These are phyloP conservation scores for Candida golubevii DNA, from an alignment of 805 yeast species.

Conservation along the genomic window DNA sequence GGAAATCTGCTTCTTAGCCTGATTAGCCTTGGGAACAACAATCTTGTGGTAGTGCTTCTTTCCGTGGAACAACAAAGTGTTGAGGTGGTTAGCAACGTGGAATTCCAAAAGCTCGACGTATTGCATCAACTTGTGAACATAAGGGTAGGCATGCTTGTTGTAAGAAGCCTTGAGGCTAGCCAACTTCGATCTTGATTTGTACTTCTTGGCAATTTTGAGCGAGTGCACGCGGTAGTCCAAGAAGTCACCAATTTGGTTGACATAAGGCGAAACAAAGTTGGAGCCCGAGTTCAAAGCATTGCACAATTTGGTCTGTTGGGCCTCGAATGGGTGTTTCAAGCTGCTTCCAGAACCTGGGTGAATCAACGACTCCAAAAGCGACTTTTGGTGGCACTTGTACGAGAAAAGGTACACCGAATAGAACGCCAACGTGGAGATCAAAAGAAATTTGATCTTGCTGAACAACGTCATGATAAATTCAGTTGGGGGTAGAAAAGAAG, in stretches of 20 bases:
- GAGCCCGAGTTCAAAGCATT: constrained; percentile 28
- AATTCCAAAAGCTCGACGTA: constrained; percentile 32
- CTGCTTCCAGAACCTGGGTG: constrained; percentile 23
- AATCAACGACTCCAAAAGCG: constrained; percentile 21
- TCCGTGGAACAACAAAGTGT: constrained; percentile 13
- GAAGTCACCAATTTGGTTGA: constrained; percentile 22
- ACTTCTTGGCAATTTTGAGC: constrained; percentile 31
- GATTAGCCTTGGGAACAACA: constrained; percentile 18
- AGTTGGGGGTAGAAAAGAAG: too few relatives aligned
- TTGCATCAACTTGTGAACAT: constrained; percentile 29
- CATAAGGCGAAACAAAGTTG: constrained; percentile 28
- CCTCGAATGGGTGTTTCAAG: constrained; percentile 36
- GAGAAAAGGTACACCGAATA: constrained; percentile 36
- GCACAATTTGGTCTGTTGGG: constrained; percentile 35
- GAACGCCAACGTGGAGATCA: constrained; percentile 24
- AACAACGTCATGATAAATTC: constrained; percentile 7
- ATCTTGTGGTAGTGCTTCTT: constrained; percentile 19
- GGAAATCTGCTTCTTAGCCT: constrained; percentile 9
- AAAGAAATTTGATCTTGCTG: constrained; percentile 19
- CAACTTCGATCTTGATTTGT: constrained; percentile 28
- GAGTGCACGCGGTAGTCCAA: constrained; percentile 37
- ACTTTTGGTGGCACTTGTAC: constrained; percentile 36
- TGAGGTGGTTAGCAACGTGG: constrained; percentile 26
- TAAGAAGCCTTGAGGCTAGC: constrained; percentile 20
- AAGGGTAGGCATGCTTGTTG: constrained; percentile 27